These are phyloP conservation scores for Nicotiana benthamiana DNA, from an alignment of 257 asterid species.

Conservation along the genomic window DNA sequence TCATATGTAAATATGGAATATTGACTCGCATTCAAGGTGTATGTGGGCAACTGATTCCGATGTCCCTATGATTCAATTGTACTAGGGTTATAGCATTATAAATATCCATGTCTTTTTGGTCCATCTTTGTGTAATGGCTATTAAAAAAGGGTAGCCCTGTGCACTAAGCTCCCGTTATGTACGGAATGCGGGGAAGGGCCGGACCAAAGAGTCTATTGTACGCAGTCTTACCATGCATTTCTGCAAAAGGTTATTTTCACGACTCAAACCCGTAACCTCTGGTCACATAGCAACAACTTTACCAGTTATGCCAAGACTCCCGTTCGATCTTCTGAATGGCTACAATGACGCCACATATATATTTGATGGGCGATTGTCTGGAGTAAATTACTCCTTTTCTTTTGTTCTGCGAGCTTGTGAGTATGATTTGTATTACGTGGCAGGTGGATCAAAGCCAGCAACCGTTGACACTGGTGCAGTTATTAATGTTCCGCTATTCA, in stretches of 20 bases:
- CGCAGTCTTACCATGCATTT: too few species aligned
- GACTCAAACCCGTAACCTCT: too few species aligned
- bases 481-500: constrained; percentile 75
- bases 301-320: too few species aligned
- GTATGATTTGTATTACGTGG: constrained; percentile 6
- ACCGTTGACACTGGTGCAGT: constrained; percentile 90
- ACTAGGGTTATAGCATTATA: neutral
- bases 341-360: neutral
- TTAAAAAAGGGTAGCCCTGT: too few species aligned
- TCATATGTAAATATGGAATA: neutral
- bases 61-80: neutral
- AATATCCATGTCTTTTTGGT: neutral
- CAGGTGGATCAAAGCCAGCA: constrained; percentile 96
- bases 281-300: too few species aligned
- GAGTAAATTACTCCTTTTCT: neutral
- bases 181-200: too few species aligned
- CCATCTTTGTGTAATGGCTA: neutral
- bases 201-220: too few species aligned
- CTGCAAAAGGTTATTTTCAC: too few species aligned
- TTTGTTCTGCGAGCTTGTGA: neutral
- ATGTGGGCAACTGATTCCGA: neutral
- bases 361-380: neutral
- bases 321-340: neutral
- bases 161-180: too few species aligned
- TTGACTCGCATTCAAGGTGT: neutral